Evolutionary conservation across 306 rosid genomes (phyloP).

Genomic region (Luffa acutangula): DNA sequence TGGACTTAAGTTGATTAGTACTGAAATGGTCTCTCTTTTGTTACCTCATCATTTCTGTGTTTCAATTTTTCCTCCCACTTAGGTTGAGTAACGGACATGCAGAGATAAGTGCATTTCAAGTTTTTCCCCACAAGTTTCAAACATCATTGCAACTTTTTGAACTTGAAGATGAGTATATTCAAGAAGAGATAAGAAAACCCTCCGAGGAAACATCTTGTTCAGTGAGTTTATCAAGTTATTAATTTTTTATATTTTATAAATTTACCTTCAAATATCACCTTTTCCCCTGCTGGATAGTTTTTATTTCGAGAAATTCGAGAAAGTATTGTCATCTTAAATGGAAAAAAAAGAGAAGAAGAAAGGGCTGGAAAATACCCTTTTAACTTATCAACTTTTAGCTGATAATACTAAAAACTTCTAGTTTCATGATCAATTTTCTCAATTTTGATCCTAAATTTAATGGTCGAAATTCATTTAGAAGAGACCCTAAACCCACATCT

Average conservation of each 20-base stretch:
- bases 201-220: slow-evolving; percentile 48
- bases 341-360: not conserved
- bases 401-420: too few relatives aligned
- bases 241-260: not conserved
- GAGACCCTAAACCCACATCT: too few relatives aligned
- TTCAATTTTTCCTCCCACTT: slow-evolving; percentile 16
- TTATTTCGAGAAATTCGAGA: not conserved
- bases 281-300: not conserved
- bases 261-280: not conserved
- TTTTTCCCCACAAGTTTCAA: slow-evolving; percentile 80
- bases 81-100: slow-evolving; percentile 55
- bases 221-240: slow-evolving; percentile 27
- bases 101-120: slow-evolving; percentile 71
- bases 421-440: too few relatives aligned
- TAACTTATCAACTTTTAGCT: not conserved
- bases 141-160: slow-evolving; percentile 82
- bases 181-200: slow-evolving; percentile 65
- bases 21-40: not conserved
- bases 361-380: not conserved
- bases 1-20: not conserved
- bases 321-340: not conserved
- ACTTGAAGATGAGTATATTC: slow-evolving; percentile 85
- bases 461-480: too few relatives aligned
- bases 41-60: slow-evolving; percentile 12
- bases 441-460: too few relatives aligned